Conservation (phyloP, 2,329 filamentous ascomycete species). For the Onygenales sp. region DNA sequence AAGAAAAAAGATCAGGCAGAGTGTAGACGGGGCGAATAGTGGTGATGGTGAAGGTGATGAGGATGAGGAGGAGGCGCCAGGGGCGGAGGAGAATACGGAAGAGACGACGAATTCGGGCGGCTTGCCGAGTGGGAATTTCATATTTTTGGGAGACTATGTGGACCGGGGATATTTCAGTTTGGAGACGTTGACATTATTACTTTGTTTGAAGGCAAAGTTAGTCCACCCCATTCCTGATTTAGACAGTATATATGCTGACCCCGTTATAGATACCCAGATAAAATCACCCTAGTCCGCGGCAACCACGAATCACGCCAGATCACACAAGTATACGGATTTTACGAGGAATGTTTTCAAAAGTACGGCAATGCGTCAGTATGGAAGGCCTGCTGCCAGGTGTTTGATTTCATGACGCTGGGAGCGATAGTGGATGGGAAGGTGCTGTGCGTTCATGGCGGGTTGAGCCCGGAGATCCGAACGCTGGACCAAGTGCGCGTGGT, state of each 20-base stretch:
- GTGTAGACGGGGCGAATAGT: conserved; percentile 13
- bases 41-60: conserved; percentile 20
- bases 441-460: conserved; percentile 61
- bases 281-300: conserved; percentile 62
- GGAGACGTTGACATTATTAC: conserved; percentile 62
- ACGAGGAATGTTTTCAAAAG: conserved; percentile 67
- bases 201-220: conserved; percentile 64
- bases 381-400: conserved; percentile 71
- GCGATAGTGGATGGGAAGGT: conserved; percentile 67
- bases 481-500: conserved; percentile 67
- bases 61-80: conserved; percentile 13
- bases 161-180: conserved; percentile 66
- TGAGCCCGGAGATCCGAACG: conserved; percentile 64
- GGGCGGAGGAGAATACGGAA: conserved; percentile 20
- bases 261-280: conserved; percentile 53
- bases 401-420: conserved; percentile 65
- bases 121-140: conserved; percentile 56
- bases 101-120: conserved; percentile 14
- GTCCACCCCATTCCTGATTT: conserved; percentile 14
- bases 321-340: conserved; percentile 70
- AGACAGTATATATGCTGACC: conserved; percentile 2
- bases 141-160: conserved; percentile 65
- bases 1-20: conserved; percentile 70
- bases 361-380: conserved; percentile 70
- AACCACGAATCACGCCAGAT: conserved; percentile 72